Percentiles rank a stretch among this genome's conserved stretches.
These are phyloP conservation scores for Sporothrix luriei DNA, from an alignment of 2,329 filamentous ascomycete species.

Conservation along the genomic window DNA sequence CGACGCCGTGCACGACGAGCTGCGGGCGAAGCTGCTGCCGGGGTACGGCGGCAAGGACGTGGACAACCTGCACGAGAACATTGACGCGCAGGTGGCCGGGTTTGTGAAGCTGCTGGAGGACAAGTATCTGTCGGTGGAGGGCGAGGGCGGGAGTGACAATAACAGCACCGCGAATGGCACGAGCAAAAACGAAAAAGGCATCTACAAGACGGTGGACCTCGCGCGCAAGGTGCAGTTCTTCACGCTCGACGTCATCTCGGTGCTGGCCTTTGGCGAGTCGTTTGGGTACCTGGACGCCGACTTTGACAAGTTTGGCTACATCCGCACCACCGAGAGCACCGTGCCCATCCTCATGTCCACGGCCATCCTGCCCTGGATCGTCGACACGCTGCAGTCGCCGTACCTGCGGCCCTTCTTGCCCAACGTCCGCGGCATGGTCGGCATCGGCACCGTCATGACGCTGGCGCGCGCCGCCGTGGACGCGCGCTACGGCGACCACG, in stretches of 20 bases:
- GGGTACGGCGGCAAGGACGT: constrained; percentile 42
- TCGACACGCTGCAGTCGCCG: constrained; percentile 46
- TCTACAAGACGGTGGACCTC: constrained; percentile 46
- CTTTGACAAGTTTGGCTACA: constrained; percentile 51
- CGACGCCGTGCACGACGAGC: constrained; percentile 47
- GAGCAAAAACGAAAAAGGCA: constrained; percentile 43
- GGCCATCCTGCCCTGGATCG: constrained; percentile 49
- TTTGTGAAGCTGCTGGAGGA: constrained; percentile 51
- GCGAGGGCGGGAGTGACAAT: constrained; percentile 46
- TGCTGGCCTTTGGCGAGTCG: constrained; percentile 52
- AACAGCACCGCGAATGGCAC: constrained; percentile 45
- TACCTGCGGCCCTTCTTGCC: constrained; percentile 42
- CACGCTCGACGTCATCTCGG: constrained; percentile 58
- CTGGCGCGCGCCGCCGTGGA: constrained; percentile 37
- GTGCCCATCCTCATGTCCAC: constrained; percentile 50
- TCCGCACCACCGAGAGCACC: constrained; percentile 39
- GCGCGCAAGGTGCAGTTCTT: constrained; percentile 55
- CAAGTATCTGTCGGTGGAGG: constrained; percentile 43
- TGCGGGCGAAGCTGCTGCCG: constrained; percentile 45
- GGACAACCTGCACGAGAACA: constrained; percentile 40
- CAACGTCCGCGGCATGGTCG: constrained; percentile 32
- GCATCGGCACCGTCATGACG: constrained; percentile 35
- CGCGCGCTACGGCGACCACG: constrained; percentile 30
- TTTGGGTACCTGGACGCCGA: constrained; percentile 54
- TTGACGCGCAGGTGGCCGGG: constrained; percentile 52